Evolutionary conservation across 306 rosid genomes (phyloP).

Genomic region (Nissolia schottii): DNA sequence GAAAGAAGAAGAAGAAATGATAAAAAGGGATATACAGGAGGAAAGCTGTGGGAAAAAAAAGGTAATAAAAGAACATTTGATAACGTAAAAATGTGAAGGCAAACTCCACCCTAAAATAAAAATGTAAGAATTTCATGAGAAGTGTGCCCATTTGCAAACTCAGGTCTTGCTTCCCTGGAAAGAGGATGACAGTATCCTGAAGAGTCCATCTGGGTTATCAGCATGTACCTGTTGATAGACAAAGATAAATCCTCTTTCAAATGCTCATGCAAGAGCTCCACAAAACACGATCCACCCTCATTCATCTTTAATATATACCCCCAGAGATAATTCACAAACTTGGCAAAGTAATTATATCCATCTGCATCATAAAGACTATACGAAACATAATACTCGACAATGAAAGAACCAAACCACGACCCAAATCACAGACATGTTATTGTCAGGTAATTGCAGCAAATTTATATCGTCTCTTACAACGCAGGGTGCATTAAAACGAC

Average conservation of each 20-base stretch:
- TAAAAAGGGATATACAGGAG: neutral
- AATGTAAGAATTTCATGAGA: neutral
- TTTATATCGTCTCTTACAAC: neutral
- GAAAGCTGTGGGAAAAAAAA: neutral
- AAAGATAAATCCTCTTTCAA: conserved; percentile 3
- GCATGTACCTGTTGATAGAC: conserved; percentile 69
- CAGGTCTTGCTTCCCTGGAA: conserved; percentile 47
- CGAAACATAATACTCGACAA: neutral
- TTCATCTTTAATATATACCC: neutral
- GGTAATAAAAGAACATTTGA: neutral
- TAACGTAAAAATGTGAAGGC: conserved; percentile 1
- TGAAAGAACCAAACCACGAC: conserved; percentile 3
- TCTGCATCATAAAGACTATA: neutral
- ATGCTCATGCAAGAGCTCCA: neutral
- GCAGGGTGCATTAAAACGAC: neutral
- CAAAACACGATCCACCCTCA: conserved; percentile 1
- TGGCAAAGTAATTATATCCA: neutral
- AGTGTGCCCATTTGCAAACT: neutral
- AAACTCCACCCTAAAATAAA: neutral
- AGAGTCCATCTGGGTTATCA: conserved; percentile 94
- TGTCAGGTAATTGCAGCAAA: neutral
- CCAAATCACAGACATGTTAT: neutral
- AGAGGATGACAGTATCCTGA: conserved; percentile 81
- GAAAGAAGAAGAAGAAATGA: neutral
- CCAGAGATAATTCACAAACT: neutral